phyloP scores from a whole-genome alignment of 257 asterid genomes.

The Solanum arcanum region DNA sequence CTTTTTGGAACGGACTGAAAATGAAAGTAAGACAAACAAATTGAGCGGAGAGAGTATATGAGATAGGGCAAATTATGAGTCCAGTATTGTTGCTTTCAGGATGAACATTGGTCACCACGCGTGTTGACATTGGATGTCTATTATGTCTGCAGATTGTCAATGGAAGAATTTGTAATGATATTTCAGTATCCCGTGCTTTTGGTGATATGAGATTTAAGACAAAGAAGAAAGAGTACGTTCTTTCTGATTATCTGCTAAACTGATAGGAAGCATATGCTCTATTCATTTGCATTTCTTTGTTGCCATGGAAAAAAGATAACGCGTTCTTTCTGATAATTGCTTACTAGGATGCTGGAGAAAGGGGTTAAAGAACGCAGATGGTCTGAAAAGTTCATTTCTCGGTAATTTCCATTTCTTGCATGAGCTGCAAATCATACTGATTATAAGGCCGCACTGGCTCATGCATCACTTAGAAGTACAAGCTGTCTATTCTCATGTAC shows the following conservation, averaged over 20 bases:
- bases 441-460: background rate
- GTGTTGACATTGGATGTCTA: background rate
- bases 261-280: background rate
- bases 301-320: background rate
- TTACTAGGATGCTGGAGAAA: slow-evolving; percentile 69
- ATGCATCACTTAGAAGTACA: background rate
- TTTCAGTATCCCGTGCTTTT: slow-evolving; percentile 92
- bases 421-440: background rate
- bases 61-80: background rate
- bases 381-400: slow-evolving; percentile 76
- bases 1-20: rapidly evolving
- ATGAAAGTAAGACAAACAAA: background rate
- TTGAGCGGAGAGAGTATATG: background rate
- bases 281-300: background rate
- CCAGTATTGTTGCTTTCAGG: background rate
- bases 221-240: slow-evolving; percentile 62
- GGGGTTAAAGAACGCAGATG: slow-evolving; percentile 84
- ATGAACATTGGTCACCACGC: background rate
- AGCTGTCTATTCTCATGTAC: background rate
- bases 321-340: background rate
- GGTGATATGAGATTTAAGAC: slow-evolving; percentile 90
- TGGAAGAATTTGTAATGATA: slow-evolving; percentile 94
- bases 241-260: background rate
- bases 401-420: slow-evolving; percentile 30
- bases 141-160: slow-evolving; percentile 42